These are phyloP conservation scores for Hepatocystis sp. DNA, from an alignment of 169 alveolate species.

Conservation along the genomic window DNA sequence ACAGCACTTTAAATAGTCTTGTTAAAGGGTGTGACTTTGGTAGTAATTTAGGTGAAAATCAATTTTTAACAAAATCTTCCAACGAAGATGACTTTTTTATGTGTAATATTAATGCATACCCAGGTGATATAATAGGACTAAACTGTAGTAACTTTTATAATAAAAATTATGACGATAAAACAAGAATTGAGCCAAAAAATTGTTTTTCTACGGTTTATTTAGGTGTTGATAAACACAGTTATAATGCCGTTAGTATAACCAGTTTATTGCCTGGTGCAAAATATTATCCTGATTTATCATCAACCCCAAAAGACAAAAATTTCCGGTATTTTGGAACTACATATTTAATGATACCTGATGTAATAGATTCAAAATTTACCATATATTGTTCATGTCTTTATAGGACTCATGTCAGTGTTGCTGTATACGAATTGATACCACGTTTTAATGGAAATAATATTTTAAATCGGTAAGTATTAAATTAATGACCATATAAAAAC, in stretches of 20 bases:
- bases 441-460: too few relatives aligned
- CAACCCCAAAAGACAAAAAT: conserved; percentile 20
- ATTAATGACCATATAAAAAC: too few relatives aligned
- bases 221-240: not conserved
- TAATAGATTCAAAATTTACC: not conserved
- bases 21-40: conserved; percentile 67
- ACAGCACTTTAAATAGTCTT: too few relatives aligned
- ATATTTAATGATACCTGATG: conserved; percentile 44
- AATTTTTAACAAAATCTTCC: conserved; percentile 33
- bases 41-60: conserved; percentile 33
- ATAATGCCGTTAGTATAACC: conserved; percentile 14
- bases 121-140: conserved; percentile 53
- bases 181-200: conserved; percentile 6
- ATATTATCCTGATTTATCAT: conserved; percentile 43
- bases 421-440: too few relatives aligned
- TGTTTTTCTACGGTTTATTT: conserved; percentile 43
- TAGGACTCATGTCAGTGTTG: not conserved
- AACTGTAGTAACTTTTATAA: conserved; percentile 28
- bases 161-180: conserved; percentile 5
- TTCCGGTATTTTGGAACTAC: conserved; percentile 23
- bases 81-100: not conserved
- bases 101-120: conserved; percentile 33
- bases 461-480: too few relatives aligned
- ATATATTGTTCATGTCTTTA: conserved; percentile 17
- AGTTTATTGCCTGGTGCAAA: conserved; percentile 40